phyloP scores from a whole-genome alignment of 2,329 filamentous ascomycete genomes.

The Esteya vermicola region DNA sequence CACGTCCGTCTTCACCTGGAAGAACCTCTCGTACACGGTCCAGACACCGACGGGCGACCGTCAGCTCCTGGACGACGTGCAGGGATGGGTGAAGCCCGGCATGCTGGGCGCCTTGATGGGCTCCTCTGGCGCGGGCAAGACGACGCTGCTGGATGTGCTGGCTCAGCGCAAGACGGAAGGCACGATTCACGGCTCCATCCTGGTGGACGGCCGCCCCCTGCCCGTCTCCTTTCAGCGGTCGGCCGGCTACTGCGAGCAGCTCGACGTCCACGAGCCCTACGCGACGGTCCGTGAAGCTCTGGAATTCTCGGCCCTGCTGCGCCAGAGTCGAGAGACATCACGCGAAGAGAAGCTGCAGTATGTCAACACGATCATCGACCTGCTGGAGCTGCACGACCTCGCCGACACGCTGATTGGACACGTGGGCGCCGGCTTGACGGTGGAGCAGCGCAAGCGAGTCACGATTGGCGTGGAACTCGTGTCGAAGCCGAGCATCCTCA shows the following conservation, averaged over 20 bases:
- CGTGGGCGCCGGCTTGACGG: slow-evolving; percentile 36
- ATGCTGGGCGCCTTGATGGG: slow-evolving; percentile 71
- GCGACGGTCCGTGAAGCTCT: slow-evolving; percentile 66
- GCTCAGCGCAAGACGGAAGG: slow-evolving; percentile 69
- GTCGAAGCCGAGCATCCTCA: slow-evolving; percentile 42
- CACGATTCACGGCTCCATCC: slow-evolving; percentile 57
- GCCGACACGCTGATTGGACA: slow-evolving; percentile 32
- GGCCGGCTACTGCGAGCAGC: slow-evolving; percentile 68
- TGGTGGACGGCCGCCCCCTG: slow-evolving; percentile 60
- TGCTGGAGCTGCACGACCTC: slow-evolving; percentile 33
- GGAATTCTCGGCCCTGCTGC: slow-evolving; percentile 57
- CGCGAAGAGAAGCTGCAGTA: slow-evolving; percentile 59
- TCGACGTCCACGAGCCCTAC: slow-evolving; percentile 61
- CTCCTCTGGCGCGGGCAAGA: slow-evolving; percentile 71
- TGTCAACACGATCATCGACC: slow-evolving; percentile 63
- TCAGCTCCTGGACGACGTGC: slow-evolving; percentile 61
- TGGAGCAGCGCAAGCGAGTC: slow-evolving; percentile 39
- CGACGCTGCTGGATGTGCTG: slow-evolving; percentile 69
- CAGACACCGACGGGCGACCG: slow-evolving; percentile 47
- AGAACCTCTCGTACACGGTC: slow-evolving; percentile 56
- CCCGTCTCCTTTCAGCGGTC: slow-evolving; percentile 66
- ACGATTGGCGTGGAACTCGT: slow-evolving; percentile 49
- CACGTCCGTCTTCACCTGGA: slow-evolving; percentile 61
- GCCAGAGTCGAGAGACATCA: slow-evolving; percentile 51
- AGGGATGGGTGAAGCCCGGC: slow-evolving; percentile 73